A percentile compares a stretch with the other conserved stretches of the same genome.
Conservation (phyloP, 169 alveolate species). For the Eimeria sp. region DNA sequence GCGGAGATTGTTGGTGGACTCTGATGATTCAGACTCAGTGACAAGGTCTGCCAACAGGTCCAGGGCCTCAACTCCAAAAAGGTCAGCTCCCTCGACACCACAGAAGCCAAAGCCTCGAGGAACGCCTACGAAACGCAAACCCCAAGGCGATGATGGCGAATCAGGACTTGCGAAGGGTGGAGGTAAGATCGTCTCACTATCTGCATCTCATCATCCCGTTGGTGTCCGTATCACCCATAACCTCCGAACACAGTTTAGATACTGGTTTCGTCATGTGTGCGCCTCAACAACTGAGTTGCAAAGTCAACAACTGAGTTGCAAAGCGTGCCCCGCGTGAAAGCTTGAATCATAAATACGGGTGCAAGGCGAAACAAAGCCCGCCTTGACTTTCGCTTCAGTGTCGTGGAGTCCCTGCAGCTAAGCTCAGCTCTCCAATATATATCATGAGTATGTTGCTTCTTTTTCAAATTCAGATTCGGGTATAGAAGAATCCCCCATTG, state of each 20-base stretch:
- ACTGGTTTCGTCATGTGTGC: not conserved
- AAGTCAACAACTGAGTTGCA: not conserved
- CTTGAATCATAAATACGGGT: not conserved
- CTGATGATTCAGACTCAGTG: conserved; percentile 34
- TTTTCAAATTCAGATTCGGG: not conserved
- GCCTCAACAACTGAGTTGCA: no score
- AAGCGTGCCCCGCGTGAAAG: not conserved
- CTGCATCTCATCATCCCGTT: not conserved
- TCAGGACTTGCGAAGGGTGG: not conserved
- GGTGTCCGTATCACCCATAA: not conserved
- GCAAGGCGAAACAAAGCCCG: not conserved
- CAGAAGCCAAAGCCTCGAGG: conserved; percentile 32
- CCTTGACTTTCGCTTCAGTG: not conserved
- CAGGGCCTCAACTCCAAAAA: conserved; percentile 16
- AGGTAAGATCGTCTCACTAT: conserved; percentile 3
- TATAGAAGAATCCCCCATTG: conserved; percentile 49
- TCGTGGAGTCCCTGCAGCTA: not conserved
- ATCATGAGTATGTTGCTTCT: not conserved
- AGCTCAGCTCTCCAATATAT: not conserved
- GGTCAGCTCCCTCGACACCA: conserved; percentile 30
- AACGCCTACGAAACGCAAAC: conserved; percentile 12
- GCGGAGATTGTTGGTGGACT: conserved; percentile 40
- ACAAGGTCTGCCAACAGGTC: conserved; percentile 2
- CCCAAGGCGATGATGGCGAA: not conserved
- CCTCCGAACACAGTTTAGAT: not conserved